Evolutionary conservation across 1,139 yeast species (phyloP), one percentile per base, ranked within the genome.

Genomic region (Meyerozyma sp.): DNA sequence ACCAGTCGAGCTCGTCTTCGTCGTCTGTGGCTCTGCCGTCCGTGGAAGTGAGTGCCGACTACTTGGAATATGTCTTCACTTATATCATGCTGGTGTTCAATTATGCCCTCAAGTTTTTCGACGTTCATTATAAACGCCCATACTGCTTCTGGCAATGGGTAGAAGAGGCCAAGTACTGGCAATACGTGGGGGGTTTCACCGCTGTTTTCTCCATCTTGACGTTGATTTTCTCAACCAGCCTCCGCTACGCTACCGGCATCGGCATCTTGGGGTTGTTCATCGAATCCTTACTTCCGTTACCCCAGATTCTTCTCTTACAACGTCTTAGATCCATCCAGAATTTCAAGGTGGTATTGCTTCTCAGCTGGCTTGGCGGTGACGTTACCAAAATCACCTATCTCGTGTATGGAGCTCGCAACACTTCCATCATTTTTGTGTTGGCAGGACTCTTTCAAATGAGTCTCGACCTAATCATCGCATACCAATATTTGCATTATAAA

Each of bases 361-460:
- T 88, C 27, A 84, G 93, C 54, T 90, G 97, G 97, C 68, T 90
- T 8, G 84, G 93, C 47, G 96, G 97, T 42, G 97, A 90, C 63
- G 67, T 84, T 39, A 77, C 89, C 34, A 90, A 90, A 59, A 75
- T 90, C 34, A 68, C 82, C 41, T 89, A 86, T 59, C 70, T 89
- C 46, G 54, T 84, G 11, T 83, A 73, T 59, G 94, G 95, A 9
- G 85, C 95, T 1, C 75, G 75, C 44, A 75, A 83, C 51, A 79
- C 87, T 23, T 82, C 93, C 8, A 55, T 70, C 6, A 76, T 89
- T 37, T 90, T 90, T 59, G 71, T 87, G 32, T 56, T 82, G 45
- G 94, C 95, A 47, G 96, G 93, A 0, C 63, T 84, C 36, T 83
- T 89, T 58, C 97, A 90, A 66, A 86, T 87, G 78, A 57, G 76